phyloP scores from a whole-genome alignment of 352 stramenopile species.

The Phytophthora pluvialis region DNA sequence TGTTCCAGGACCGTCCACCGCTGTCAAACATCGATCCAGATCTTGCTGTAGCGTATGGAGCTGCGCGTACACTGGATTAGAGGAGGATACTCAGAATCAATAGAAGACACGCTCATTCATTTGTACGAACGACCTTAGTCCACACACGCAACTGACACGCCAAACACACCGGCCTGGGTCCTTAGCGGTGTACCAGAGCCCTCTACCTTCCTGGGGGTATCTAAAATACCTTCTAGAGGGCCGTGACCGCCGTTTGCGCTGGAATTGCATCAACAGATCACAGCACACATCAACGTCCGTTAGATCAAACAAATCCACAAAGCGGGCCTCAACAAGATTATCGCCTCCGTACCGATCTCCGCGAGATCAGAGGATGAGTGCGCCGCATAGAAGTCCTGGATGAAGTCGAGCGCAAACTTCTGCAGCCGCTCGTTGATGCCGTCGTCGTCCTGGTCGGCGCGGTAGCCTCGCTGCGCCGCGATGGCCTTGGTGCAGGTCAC shows the following conservation, averaged over 20 bases:
- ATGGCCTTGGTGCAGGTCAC: constrained; percentile 66
- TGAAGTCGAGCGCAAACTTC: constrained; percentile 49
- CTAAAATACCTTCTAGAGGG: constrained; percentile 28
- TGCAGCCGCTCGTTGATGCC: constrained; percentile 67
- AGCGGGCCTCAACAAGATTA: background rate
- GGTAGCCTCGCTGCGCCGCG: constrained; percentile 47
- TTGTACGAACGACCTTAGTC: background rate
- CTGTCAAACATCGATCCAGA: constrained; percentile 71
- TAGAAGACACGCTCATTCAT: constrained; percentile 23
- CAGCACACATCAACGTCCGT: background rate
- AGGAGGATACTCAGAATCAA: constrained; percentile 12
- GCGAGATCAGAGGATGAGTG: constrained; percentile 49
- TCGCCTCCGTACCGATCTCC: constrained; percentile 45
- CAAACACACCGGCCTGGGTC: background rate
- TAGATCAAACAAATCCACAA: constrained; percentile 2
- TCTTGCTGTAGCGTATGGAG: constrained; percentile 69
- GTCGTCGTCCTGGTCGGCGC: constrained; percentile 53
- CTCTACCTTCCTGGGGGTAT: no score
- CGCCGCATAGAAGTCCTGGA: constrained; percentile 49
- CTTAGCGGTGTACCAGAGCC: background rate
- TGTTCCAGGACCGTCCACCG: constrained; percentile 56
- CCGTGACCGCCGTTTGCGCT: constrained; percentile 42
- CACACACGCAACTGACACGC: background rate
- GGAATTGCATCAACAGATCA: background rate
- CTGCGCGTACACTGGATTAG: constrained; percentile 61